These are phyloP conservation scores for Exophiala phaeomuriformis DNA, from an alignment of 2,329 filamentous ascomycete species.

Conservation along the genomic window DNA sequence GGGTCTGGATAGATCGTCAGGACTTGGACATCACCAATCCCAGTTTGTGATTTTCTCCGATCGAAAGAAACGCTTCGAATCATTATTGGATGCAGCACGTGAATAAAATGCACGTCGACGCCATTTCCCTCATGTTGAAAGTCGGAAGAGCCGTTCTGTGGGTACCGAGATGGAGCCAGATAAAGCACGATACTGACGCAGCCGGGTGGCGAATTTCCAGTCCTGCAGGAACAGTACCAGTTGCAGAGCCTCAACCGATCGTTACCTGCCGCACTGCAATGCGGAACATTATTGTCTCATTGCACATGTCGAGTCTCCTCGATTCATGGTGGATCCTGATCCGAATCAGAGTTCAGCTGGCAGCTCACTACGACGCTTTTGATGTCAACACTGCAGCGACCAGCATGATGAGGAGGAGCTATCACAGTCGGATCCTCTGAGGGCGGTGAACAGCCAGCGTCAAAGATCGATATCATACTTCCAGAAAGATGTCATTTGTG, in stretches of 20 bases:
- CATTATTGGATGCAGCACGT: conserved; percentile 9
- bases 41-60: not conserved
- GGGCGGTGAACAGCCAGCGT: no score
- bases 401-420: no score
- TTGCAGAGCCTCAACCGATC: not conserved
- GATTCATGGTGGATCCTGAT: no score
- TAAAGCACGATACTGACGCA: conserved; percentile 1
- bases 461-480: no score
- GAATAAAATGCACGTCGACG: conserved; percentile 13
- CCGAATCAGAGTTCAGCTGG: no score
- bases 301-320: not conserved
- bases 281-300: not conserved
- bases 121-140: conserved; percentile 5
- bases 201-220: not conserved
- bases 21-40: conserved; percentile 7
- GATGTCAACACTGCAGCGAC: no score
- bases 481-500: no score
- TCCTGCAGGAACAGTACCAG: not conserved
- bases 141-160: conserved; percentile 4
- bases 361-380: no score
- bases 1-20: conserved; percentile 1
- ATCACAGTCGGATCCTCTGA: no score
- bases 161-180: conserved; percentile 5
- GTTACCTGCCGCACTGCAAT: not conserved
- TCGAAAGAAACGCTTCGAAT: conserved; percentile 4